A percentile compares a stretch with the other conserved stretches of the same genome.
phyloP scores from a whole-genome alignment of 768 basidiomycete genomes.

The Amanita rubescens region DNA sequence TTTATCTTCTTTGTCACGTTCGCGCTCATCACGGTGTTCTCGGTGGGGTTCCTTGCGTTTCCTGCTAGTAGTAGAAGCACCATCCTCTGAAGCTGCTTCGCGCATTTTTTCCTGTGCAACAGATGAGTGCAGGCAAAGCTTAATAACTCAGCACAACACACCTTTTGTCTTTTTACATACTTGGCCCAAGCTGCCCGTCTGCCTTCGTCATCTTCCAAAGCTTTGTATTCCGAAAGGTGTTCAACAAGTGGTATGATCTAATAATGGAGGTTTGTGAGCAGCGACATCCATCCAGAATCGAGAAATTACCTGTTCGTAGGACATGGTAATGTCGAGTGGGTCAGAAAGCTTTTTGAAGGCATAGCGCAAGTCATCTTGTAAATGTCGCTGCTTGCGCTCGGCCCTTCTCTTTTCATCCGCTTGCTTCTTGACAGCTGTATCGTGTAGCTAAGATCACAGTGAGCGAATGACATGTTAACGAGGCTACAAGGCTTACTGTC shows the following conservation, averaged over 20 bases:
- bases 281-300: neutral
- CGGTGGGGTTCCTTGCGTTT: slow-evolving; percentile 69
- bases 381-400: slow-evolving; percentile 77
- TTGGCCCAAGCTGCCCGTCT: slow-evolving; percentile 79
- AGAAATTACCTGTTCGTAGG: slow-evolving; percentile 67
- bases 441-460: slow-evolving; percentile 49
- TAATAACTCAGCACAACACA: slow-evolving; percentile 20
- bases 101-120: slow-evolving; percentile 63
- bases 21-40: slow-evolving; percentile 43
- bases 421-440: slow-evolving; percentile 62
- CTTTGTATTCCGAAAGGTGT: slow-evolving; percentile 80
- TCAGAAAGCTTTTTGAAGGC: slow-evolving; percentile 87
- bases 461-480: neutral
- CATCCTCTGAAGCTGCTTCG: slow-evolving; percentile 74
- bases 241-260: slow-evolving; percentile 73
- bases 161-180: slow-evolving; percentile 88
- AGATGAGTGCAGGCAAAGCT: neutral
- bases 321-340: slow-evolving; percentile 62
- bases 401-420: slow-evolving; percentile 82
- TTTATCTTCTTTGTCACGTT: slow-evolving; percentile 29
- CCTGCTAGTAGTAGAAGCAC: slow-evolving; percentile 73
- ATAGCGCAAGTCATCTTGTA: slow-evolving; percentile 94
- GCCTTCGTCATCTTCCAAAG: slow-evolving; percentile 82
- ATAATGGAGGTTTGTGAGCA: neutral
- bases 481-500: slow-evolving; percentile 40